phyloP scores from a whole-genome alignment of 2,329 filamentous ascomycete species.

The Nothopassalora personata region DNA sequence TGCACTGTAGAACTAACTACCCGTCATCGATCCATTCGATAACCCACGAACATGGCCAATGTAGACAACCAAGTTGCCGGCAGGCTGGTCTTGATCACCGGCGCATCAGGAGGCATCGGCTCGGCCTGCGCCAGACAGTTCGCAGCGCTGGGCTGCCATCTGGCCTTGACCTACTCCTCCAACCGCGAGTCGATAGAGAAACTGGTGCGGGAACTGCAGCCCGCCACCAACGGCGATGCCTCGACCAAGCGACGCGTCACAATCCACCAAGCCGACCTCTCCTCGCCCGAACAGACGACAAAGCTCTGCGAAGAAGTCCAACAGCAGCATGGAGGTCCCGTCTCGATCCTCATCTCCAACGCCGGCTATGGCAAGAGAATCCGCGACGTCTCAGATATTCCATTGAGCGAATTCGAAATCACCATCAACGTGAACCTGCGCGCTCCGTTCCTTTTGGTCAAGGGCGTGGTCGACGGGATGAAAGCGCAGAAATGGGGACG shows the following conservation, averaged over 20 bases:
- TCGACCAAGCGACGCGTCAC: slow-evolving; percentile 41
- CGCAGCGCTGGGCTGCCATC: slow-evolving; percentile 46
- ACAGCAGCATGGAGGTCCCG: slow-evolving; percentile 47
- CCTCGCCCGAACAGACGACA: slow-evolving; percentile 48
- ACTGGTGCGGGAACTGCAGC: slow-evolving; percentile 33
- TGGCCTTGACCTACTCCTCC: slow-evolving; percentile 56
- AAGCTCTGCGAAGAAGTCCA: slow-evolving; percentile 52
- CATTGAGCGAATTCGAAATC: slow-evolving; percentile 59
- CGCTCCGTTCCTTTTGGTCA: slow-evolving; percentile 57
- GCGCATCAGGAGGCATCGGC: slow-evolving; percentile 57
- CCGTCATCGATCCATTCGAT: not conserved
- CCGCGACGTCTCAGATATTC: slow-evolving; percentile 49
- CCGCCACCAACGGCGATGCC: slow-evolving; percentile 19
- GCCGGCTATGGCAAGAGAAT: slow-evolving; percentile 62
- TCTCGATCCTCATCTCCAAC: slow-evolving; percentile 62
- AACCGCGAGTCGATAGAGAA: slow-evolving; percentile 43
- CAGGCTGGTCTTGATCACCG: slow-evolving; percentile 54
- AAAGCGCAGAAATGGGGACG: slow-evolving; percentile 56
- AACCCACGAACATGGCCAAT: slow-evolving; percentile 4
- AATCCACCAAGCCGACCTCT: slow-evolving; percentile 55
- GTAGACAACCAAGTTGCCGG: slow-evolving; percentile 40
- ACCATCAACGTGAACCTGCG: slow-evolving; percentile 59
- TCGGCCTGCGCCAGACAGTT: slow-evolving; percentile 53
- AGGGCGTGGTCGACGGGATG: slow-evolving; percentile 58
- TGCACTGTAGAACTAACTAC: too few species aligned